Base-by-base conservation (phyloP, 2,329 filamentous ascomycete genomes). In the Tolypocladium nubicola region DNA sequence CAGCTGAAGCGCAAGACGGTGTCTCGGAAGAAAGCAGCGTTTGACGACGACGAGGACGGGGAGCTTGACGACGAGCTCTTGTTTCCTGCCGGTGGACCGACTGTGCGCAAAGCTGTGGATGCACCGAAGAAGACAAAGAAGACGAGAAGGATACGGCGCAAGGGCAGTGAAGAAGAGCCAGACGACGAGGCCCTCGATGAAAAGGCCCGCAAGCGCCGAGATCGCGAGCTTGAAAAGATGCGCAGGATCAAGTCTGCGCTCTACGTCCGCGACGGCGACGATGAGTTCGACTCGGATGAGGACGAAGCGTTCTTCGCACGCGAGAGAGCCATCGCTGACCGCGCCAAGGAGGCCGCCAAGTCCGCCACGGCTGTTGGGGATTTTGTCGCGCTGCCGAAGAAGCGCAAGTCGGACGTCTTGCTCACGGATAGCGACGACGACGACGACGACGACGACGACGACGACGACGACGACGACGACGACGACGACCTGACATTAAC, bases 201-300 rank as follows among this genome's bases (percentile, higher is more conserved):
- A 62, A 81, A 81, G 57, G 84, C 84, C 14, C 78, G 79, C 14
- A 81, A 78, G 56, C 79, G 86, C 41, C 79, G 83, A 56, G 78
- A 85, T 55, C 87, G 83, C 62, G 86, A 96, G 62, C 75, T 82
- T n/a, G 90, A 92, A 66, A 91, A 91, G 71, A 80, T 84, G 53
- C 77, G 78, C 38, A 88, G 87, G 68, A 88, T 94, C 73, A 97
- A 97, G 77, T 95, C 89, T 65, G 85, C 86, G 30, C 73, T 93
- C 43, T 93, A 85, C 65, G 88, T 99, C 54, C 83, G 87, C 58
- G 85, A 87, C 41, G 90, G 88, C 63, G 94, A 97, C 68, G 94
- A 97, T 56, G 91, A 96, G 63, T 86, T 82, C n/a, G 90, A 96
- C 66, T 84, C 81, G 39, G 90, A 91, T 52, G 82, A 83, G 57